phyloP scores from a whole-genome alignment of 805 yeast species.

The Cyberlindnera sargentensis region DNA sequence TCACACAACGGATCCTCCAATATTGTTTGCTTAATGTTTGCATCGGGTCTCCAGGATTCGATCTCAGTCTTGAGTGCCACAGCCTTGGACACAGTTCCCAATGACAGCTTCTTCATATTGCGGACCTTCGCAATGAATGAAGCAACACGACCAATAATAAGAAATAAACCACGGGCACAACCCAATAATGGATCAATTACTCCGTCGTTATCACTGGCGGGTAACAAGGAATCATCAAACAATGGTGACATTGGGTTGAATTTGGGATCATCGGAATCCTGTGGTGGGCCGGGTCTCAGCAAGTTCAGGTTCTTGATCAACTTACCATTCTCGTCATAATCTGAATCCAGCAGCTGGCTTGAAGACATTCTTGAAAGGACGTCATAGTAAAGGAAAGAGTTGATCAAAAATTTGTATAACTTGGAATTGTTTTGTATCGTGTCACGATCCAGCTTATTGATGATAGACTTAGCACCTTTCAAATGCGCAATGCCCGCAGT shows the following conservation, averaged over 20 bases:
- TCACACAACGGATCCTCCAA: slow-evolving; percentile 46
- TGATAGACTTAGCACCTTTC: slow-evolving; percentile 59
- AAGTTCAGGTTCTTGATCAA: slow-evolving; percentile 9
- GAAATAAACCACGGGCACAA: slow-evolving; percentile 57
- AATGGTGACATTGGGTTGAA: slow-evolving; percentile 1
- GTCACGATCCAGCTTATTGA: slow-evolving; percentile 30
- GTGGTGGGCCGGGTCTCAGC: slow-evolving; percentile 2
- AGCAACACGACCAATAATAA: slow-evolving; percentile 59
- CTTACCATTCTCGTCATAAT: slow-evolving; percentile 14
- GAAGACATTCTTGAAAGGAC: slow-evolving; percentile 62
- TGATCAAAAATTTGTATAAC: slow-evolving; percentile 18
- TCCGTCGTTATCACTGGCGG: neutral
- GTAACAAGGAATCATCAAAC: slow-evolving; percentile 6
- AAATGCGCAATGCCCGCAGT: slow-evolving; percentile 65
- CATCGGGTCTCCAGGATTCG: slow-evolving; percentile 49
- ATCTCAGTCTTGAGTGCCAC: slow-evolving; percentile 46
- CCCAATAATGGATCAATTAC: slow-evolving; percentile 59
- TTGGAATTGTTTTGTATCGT: slow-evolving; percentile 10
- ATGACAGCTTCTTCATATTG: slow-evolving; percentile 32
- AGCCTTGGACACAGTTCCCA: slow-evolving; percentile 45
- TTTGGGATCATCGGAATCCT: neutral
- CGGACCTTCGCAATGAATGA: slow-evolving; percentile 45
- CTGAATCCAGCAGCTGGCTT: slow-evolving; percentile 34
- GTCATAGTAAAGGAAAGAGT: slow-evolving; percentile 64
- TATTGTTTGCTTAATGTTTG: slow-evolving; percentile 24